phyloP scores from a whole-genome alignment of 2,329 filamentous ascomycete genomes.

The Phialophora tarda region DNA sequence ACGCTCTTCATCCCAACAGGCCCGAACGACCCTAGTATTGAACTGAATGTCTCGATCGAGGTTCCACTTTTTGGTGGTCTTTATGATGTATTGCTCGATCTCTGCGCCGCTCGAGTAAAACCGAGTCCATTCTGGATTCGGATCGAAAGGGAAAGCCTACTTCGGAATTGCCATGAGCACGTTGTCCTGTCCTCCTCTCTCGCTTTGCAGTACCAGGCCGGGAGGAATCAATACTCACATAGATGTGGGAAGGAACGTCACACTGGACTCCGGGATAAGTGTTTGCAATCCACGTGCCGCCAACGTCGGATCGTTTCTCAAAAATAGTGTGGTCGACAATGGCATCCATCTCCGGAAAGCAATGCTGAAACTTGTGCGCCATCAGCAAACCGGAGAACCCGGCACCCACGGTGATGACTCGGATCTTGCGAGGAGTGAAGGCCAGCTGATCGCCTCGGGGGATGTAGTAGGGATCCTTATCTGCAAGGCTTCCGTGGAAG shows the following conservation, averaged over 20 bases:
- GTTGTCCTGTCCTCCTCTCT: too few relatives aligned
- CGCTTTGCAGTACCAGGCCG: too few relatives aligned
- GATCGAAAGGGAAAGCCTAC: slow-evolving; percentile 45
- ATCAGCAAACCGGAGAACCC: slow-evolving; percentile 12
- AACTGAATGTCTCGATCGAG: slow-evolving; percentile 49
- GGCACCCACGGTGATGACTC: slow-evolving; percentile 5
- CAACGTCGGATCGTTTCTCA: slow-evolving; percentile 49
- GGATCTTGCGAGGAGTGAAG: slow-evolving; percentile 29
- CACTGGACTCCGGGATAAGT: slow-evolving; percentile 55
- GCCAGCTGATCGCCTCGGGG: slow-evolving; percentile 37
- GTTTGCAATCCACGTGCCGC: slow-evolving; percentile 52
- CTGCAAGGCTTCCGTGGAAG: background rate
- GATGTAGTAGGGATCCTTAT: slow-evolving; percentile 7
- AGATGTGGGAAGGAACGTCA: slow-evolving; percentile 72
- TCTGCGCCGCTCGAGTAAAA: slow-evolving; percentile 50
- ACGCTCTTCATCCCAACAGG: slow-evolving; percentile 47
- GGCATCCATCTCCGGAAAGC: slow-evolving; percentile 42
- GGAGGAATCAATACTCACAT: slow-evolving; percentile 54
- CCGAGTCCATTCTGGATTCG: slow-evolving; percentile 51
- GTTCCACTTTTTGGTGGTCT: slow-evolving; percentile 48
- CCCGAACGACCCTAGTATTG: slow-evolving; percentile 46
- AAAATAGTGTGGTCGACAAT: slow-evolving; percentile 51
- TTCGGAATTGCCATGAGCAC: slow-evolving; percentile 48
- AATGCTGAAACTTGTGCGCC: slow-evolving; percentile 46
- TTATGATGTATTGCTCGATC: slow-evolving; percentile 52